A percentile compares a stretch with the other conserved stretches of the same genome.
Conservation (phyloP, 148 eudicot genomes). For the Persicaria tinctoria region DNA sequence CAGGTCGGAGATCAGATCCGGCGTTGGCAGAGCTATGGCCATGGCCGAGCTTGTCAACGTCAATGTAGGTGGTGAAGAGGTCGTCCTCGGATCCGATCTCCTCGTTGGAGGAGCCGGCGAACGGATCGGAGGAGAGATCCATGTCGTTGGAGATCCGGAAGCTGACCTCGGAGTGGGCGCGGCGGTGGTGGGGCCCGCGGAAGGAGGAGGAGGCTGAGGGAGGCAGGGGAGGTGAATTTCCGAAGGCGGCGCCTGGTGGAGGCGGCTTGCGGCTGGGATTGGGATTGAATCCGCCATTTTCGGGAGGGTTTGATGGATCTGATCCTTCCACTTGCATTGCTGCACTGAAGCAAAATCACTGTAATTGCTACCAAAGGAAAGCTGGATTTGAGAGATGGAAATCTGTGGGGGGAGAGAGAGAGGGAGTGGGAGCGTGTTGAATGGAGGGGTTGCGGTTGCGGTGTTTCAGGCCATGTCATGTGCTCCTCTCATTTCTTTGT, state of each 20-base stretch:
- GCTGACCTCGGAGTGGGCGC: constrained; percentile 39
- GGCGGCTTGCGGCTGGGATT: constrained; percentile 5
- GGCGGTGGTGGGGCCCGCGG: constrained; percentile 37
- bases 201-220: constrained; percentile 17
- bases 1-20: constrained; percentile 10
- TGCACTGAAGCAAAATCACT: not conserved
- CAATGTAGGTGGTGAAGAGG: constrained; percentile 46
- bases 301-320: constrained; percentile 10
- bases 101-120: constrained; percentile 25
- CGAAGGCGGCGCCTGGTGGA: not conserved
- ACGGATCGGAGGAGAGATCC: constrained; percentile 37
- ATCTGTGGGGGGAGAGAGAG: not conserved
- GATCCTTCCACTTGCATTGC: constrained; percentile 9
- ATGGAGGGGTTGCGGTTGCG: constrained; percentile 4
- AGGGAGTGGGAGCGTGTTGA: not conserved
- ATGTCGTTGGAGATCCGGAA: constrained; percentile 35
- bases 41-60: constrained; percentile 31
- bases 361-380: not conserved
- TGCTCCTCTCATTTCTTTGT: constrained; percentile 11
- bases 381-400: not conserved
- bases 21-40: not conserved
- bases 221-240: not conserved
- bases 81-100: constrained; percentile 45
- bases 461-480: constrained; percentile 11
- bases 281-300: constrained; percentile 12